Evolutionary conservation across 306 rosid species (phyloP), one percentile per base, ranked within the genome.

Genomic region (Hippophae tibetana): DNA sequence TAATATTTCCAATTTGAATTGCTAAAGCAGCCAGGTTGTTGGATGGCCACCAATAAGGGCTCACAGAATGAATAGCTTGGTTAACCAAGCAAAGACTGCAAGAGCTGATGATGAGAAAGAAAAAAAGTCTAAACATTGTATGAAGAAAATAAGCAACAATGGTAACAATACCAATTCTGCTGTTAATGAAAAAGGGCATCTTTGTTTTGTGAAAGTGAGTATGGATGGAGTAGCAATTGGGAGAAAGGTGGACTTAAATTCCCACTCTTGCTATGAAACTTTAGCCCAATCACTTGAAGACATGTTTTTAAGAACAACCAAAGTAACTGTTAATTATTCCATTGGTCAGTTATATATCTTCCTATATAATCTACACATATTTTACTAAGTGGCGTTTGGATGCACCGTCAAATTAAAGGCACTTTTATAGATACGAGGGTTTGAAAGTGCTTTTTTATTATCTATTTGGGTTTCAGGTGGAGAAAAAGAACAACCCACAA

Each of bases 1-100:
- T 10, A 5, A 25, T 6, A 49, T 57, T 69, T 45, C 42, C 42
- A 11, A 41, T 58, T 47, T 57, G 41, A 44, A 3, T 57, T 53
- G 2, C 47, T 67, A 65, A 68, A 76, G 64, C 85, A 84, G 90
- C 70, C 90, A 78, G 61, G 85, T 81, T 55, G 87, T 84, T 75
- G 90, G 90, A 58, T 84, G 90, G 90, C 90, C 90, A 46, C 90
- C 90, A 31, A 58, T 84, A 45, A 81, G 85, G 62, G 70, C 90
- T 49, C 61, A 81, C 45, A 84, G 90, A 73, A 73, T 84, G 70
- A 76, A 78, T 70, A 72, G 90, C 79, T 64, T 84, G 69, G 77
- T 70, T 42, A 81, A 78, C 82, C 90, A 76, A 48, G 77, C 85
- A 51, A 84, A 81, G 70, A 51, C 70, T 23, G 63, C 69, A 52